Evolutionary conservation across 495 filamentous ascomycete species (phyloP).

Genomic region (Hypoxylon cercidicola): DNA sequence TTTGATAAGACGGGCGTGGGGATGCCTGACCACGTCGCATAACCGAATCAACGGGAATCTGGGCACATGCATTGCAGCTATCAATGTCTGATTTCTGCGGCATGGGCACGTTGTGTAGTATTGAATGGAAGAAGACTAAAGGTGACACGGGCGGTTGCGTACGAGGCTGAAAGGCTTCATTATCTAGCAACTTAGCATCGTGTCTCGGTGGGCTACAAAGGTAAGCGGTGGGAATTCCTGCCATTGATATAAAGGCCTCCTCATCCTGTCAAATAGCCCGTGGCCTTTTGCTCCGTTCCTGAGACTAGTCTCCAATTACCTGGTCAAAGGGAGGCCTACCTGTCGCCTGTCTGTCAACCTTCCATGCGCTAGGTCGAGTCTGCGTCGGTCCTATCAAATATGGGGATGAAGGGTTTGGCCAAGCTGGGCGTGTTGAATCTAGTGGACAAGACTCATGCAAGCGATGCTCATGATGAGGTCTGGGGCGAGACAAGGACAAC

Average conservation of each 20-base stretch:
- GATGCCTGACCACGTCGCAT: constrained; percentile 21
- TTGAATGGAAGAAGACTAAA: constrained; percentile 12
- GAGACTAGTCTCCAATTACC: constrained; percentile 1
- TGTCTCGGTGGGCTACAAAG: constrained; percentile 6
- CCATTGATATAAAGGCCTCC: constrained; percentile 3
- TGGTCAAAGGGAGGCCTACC: constrained; percentile 1
- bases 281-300: constrained; percentile 8
- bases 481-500: constrained; percentile 95
- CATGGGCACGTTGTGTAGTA: constrained; percentile 17
- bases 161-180: constrained; percentile 10
- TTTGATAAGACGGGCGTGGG: constrained; percentile 24
- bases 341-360: not conserved
- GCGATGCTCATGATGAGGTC: constrained; percentile 45
- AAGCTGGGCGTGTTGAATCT: not conserved
- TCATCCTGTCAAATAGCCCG: constrained; percentile 1
- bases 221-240: constrained; percentile 9
- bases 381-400: not conserved
- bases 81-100: constrained; percentile 7
- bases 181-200: constrained; percentile 10
- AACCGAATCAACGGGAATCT: constrained; percentile 1
- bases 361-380: constrained; percentile 8
- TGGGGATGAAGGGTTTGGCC: not conserved
- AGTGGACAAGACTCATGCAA: not conserved
- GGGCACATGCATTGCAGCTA: constrained; percentile 11
- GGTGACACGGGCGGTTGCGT: not conserved